phyloP scores from a whole-genome alignment of 345 rosid species.

The Eucalyptus regnans region DNA sequence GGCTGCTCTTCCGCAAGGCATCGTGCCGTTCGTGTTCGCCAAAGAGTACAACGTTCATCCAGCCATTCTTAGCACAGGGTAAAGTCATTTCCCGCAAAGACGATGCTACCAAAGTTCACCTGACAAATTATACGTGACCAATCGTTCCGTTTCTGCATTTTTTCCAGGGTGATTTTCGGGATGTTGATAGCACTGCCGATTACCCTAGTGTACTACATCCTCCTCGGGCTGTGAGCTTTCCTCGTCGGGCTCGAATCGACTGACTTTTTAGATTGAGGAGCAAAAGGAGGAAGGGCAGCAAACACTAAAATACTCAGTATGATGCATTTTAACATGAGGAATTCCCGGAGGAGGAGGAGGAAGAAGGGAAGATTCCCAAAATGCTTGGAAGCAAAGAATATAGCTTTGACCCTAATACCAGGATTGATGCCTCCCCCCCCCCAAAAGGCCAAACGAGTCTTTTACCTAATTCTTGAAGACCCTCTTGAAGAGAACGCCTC shows the following conservation, averaged over 20 bases:
- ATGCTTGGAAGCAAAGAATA: not conserved
- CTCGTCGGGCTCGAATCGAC: not conserved
- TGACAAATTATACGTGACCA: not conserved
- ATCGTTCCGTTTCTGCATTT: not conserved
- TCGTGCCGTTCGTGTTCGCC: constrained; percentile 5
- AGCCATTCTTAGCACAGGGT: constrained; percentile 5
- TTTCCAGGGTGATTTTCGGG: constrained; percentile 83
- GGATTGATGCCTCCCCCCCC: not conserved
- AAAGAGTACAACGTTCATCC: constrained; percentile 9
- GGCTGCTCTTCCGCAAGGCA: constrained; percentile 9
- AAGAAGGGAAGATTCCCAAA: not conserved
- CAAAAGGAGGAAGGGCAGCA: not conserved
- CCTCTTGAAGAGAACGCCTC: not conserved
- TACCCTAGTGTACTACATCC: constrained; percentile 78
- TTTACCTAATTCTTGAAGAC: not conserved
- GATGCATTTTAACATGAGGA: not conserved
- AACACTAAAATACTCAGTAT: not conserved
- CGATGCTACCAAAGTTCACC: not conserved
- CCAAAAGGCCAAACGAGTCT: not conserved
- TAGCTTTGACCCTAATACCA: not conserved
- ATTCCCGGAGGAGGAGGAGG: not conserved
- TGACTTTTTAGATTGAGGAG: not conserved
- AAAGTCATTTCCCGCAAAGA: not conserved
- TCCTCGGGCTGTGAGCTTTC: constrained; percentile 49
- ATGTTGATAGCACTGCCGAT: constrained; percentile 94